phyloP scores from a whole-genome alignment of 2,329 filamentous ascomycete genomes.

The Fusarium sp. region DNA sequence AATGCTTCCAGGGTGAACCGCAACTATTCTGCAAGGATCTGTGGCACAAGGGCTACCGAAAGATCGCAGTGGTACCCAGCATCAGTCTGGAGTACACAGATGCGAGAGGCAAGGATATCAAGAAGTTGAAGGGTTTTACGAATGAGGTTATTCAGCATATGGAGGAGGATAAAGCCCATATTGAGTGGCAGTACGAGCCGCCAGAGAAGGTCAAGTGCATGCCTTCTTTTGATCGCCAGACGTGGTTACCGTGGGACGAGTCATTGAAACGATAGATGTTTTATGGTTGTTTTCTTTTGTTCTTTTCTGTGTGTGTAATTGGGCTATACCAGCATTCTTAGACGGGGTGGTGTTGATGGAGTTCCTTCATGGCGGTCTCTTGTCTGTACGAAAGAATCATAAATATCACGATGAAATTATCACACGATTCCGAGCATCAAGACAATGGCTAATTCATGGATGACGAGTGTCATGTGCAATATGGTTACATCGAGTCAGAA shows the following conservation, averaged over 20 bases:
- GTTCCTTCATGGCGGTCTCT: constrained; percentile 3
- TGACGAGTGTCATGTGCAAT: neutral
- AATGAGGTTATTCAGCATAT: constrained; percentile 47
- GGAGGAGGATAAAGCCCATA: constrained; percentile 42
- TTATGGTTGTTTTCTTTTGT: neutral
- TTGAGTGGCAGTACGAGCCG: constrained; percentile 56
- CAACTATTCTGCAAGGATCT: constrained; percentile 66
- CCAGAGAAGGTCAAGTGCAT: constrained; percentile 61
- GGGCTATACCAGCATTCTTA: constrained; percentile 7
- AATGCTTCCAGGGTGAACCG: constrained; percentile 65
- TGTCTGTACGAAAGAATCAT: neutral
- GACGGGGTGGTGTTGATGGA: constrained; percentile 12
- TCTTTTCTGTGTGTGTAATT: neutral
- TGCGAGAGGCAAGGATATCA: constrained; percentile 55
- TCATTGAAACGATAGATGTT: constrained; percentile 13
- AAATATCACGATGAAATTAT: neutral
- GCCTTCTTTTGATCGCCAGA: constrained; percentile 52
- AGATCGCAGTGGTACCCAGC: constrained; percentile 64
- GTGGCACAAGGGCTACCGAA: constrained; percentile 59
- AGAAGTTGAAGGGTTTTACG: constrained; percentile 61
- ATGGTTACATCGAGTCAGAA: neutral
- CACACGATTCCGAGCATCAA: neutral
- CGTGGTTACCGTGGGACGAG: constrained; percentile 52
- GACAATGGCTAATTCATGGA: neutral
- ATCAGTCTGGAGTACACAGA: constrained; percentile 65